Conservation (phyloP, 1,139 yeast species). For the Chernovozyma sophiae-reginae region DNA sequence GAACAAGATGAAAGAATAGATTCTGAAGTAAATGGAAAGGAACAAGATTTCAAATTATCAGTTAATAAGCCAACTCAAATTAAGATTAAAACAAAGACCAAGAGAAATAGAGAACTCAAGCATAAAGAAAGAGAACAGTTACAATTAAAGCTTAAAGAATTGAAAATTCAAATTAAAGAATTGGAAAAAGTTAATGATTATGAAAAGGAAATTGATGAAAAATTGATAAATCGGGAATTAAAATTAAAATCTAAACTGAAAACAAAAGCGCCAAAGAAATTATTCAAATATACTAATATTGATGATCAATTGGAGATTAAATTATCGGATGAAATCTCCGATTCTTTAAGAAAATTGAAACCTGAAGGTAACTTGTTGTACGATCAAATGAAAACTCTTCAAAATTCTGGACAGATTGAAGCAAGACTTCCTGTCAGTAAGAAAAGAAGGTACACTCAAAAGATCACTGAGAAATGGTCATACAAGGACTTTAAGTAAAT, state of each 20-base stretch:
- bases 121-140: conserved; percentile 59
- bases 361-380: conserved; percentile 89
- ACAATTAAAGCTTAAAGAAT: conserved; percentile 52
- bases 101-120: conserved; percentile 67
- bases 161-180: conserved; percentile 55
- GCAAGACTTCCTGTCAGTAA: conserved; percentile 69
- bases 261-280: conserved; percentile 26
- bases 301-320: conserved; percentile 78
- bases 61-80: conserved; percentile 65
- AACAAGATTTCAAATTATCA: conserved; percentile 44
- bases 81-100: conserved; percentile 72
- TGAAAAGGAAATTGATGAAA: conserved; percentile 14
- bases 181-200: conserved; percentile 45
- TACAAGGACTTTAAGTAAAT: conserved; percentile 76
- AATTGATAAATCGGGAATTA: conserved; percentile 18
- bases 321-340: conserved; percentile 82
- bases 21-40: background rate
- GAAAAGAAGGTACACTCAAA: conserved; percentile 64
- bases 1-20: conserved; percentile 18
- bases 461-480: conserved; percentile 87
- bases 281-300: conserved; percentile 54
- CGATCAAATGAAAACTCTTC: conserved; percentile 78
- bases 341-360: conserved; percentile 74
- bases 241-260: conserved; percentile 9
- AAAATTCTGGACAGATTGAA: conserved; percentile 82